Conservation (phyloP, 1,284 basidiomycete species). For the Cryptococcus sp. region DNA sequence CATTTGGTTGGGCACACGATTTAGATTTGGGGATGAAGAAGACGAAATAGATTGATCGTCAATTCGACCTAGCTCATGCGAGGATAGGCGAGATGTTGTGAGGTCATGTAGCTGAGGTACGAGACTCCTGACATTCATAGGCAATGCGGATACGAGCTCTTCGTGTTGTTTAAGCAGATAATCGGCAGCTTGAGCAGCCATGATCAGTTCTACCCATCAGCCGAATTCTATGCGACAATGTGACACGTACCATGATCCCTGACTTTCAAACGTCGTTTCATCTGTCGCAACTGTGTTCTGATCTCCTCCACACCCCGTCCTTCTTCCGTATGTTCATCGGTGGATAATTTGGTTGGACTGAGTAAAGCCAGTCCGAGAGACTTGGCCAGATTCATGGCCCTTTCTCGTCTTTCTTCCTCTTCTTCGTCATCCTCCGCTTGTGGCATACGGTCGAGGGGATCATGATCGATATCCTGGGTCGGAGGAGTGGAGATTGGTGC, state of each 20-base stretch:
- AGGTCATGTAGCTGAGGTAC: constrained; percentile 6
- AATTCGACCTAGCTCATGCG: neutral
- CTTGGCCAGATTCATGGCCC: neutral
- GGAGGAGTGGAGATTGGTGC: neutral
- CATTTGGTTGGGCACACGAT: neutral
- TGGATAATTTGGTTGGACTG: neutral
- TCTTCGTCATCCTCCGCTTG: neutral
- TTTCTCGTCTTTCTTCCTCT: no score
- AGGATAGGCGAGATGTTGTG: no score
- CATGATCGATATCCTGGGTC: neutral
- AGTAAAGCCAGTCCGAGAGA: neutral
- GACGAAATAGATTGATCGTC: neutral
- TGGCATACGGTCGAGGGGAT: neutral
- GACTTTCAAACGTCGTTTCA: neutral
- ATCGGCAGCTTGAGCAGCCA: constrained; percentile 25
- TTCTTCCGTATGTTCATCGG: neutral
- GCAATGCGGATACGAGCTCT: constrained; percentile 11
- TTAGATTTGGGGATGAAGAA: neutral
- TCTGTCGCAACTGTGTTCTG: neutral
- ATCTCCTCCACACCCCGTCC: neutral
- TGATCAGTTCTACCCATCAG: constrained; percentile 14
- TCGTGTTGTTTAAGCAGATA: constrained; percentile 21
- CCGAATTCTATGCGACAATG: neutral
- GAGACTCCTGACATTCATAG: constrained; percentile 5
- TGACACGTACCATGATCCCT: neutral